Percentiles rank a stretch among this genome's conserved stretches.
Evolutionary conservation across 2,329 filamentous ascomycete genomes (phyloP).

Genomic region (Ceratocystis albifundus): DNA sequence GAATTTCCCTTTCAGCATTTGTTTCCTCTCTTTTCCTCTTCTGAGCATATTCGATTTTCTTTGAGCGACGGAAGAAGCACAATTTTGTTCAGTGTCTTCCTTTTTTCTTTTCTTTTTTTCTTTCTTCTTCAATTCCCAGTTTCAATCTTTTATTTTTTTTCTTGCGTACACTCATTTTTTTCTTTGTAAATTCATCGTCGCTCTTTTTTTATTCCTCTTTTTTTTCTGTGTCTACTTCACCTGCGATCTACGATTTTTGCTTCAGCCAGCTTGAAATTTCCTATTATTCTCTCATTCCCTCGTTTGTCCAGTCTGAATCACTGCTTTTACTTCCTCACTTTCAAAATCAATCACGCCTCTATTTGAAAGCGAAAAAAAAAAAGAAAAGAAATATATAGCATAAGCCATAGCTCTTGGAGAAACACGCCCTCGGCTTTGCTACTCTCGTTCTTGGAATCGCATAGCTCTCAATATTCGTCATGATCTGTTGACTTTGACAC

Average conservation of each 20-base stretch:
- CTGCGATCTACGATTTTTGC: not conserved
- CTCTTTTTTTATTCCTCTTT: not conserved
- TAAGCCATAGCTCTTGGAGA: not conserved
- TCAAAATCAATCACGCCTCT: not conserved
- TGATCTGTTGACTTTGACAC: not conserved
- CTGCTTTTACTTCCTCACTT: not conserved
- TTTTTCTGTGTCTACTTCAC: constrained; percentile 8
- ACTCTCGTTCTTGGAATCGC: not conserved
- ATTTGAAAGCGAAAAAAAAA: not conserved
- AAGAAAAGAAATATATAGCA: too few relatives aligned
- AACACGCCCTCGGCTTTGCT: not conserved
- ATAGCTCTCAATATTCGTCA: not conserved
- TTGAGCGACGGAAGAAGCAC: not conserved
- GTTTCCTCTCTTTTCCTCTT: constrained; percentile 3
- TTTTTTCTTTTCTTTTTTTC: constrained; percentile 11
- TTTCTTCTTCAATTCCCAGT: constrained; percentile 2
- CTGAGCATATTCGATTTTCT: constrained; percentile 10
- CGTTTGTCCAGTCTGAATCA: not conserved
- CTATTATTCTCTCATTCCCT: constrained; percentile 5
- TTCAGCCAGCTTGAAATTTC: constrained; percentile 11
- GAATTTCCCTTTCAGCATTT: constrained; percentile 8
- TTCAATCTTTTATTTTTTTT: constrained; percentile 11
- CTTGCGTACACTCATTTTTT: constrained; percentile 11
- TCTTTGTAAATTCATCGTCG: constrained; percentile 7
- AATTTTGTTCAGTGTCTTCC: not conserved